A percentile compares a stretch with the other conserved stretches of the same genome.
Evolutionary conservation across 75 land plant species (phyloP).

Genomic region (Azolla pinnata): DNA sequence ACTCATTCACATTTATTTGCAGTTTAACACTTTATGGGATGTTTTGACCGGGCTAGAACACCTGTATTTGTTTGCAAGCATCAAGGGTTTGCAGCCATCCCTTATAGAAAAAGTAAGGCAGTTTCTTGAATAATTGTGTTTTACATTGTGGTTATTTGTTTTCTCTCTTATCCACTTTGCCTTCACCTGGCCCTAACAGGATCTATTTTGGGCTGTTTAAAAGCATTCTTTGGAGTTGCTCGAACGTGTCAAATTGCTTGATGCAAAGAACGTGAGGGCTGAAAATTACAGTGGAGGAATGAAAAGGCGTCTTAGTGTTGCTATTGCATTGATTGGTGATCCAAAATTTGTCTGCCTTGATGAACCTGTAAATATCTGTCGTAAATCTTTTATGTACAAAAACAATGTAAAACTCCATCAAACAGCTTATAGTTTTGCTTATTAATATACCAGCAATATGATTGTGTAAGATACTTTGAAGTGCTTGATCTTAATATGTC

Average conservation of each 20-base stretch:
- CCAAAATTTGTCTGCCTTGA: slow-evolving; percentile 28
- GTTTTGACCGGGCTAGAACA: slow-evolving; percentile 17
- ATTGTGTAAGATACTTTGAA: slow-evolving; percentile 1
- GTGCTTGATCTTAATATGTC: too few relatives aligned
- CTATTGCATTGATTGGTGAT: slow-evolving; percentile 28
- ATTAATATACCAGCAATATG: too few relatives aligned
- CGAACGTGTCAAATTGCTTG: slow-evolving; percentile 8
- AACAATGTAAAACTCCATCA: too few relatives aligned
- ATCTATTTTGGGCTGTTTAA: not conserved
- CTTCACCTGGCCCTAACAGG: not conserved
- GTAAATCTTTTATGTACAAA: not conserved
- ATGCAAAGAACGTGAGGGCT: slow-evolving; percentile 6
- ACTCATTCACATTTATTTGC: too few relatives aligned
- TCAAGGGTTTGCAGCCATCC: slow-evolving; percentile 18
- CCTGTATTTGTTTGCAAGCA: slow-evolving; percentile 21
- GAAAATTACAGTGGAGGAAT: slow-evolving; percentile 24
- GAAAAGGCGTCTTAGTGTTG: slow-evolving; percentile 28
- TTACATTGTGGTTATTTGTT: not conserved
- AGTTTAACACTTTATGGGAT: slow-evolving; percentile 26
- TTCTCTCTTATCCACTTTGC: not conserved
- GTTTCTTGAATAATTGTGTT: too few relatives aligned
- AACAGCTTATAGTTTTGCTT: too few relatives aligned
- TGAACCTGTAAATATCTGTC: slow-evolving; percentile 20
- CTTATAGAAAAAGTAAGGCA: slow-evolving; percentile 8
- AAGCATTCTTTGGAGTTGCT: slow-evolving; percentile 8